Evolutionary conservation across 164 flowering plant genomes (phyloP), one percentile per base, ranked within the genome.

Genomic region (Hamamelis virginiana): DNA sequence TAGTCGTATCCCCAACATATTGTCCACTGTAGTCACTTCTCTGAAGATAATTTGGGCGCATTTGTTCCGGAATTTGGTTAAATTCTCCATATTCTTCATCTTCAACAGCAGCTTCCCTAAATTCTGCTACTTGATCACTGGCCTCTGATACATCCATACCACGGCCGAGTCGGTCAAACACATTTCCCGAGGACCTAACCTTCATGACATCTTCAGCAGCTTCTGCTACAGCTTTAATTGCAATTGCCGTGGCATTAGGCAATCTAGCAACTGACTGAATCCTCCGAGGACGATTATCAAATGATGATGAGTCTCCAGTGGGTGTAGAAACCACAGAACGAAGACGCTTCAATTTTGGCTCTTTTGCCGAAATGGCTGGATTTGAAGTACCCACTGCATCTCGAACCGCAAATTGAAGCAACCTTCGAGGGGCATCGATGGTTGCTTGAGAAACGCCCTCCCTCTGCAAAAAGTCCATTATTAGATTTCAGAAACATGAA

Each of bases 361-460:
- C 91, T 15, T 59, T 28, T 46, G 66, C 64, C 19, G 70, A 57
- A 71, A 48, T 80, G n/a, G 90, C 69, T 26, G 91, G 72, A 69
- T 80, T 77, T 12, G 80, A 59, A 73, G 84, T 80, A 56, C 80
- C 93, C 50, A 93, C 89, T 0, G 99, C 99, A 74, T 95, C 99
- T 65, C 98, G 75, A 5, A 95, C 91, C 51, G 99, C 99, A 89
- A 85, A 92, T 52, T 95, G 98, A 71, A 92, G 95, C 45, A 95
- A 79, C 72, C 99, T 81, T 15, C 93, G 79, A 62, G 98, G 80
- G 9, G 93, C 97, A 75, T 41, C 79, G 53, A 77, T 63, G 9
- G 73, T 68, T 60, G 81, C 72, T 63, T 80, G 85, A 61, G 82
- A 64, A 57, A 62, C 76, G 55, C 60, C 71, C 21, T 82, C 92